Conservation (phyloP, 306 rosid genomes). For the Corylus americana region DNA sequence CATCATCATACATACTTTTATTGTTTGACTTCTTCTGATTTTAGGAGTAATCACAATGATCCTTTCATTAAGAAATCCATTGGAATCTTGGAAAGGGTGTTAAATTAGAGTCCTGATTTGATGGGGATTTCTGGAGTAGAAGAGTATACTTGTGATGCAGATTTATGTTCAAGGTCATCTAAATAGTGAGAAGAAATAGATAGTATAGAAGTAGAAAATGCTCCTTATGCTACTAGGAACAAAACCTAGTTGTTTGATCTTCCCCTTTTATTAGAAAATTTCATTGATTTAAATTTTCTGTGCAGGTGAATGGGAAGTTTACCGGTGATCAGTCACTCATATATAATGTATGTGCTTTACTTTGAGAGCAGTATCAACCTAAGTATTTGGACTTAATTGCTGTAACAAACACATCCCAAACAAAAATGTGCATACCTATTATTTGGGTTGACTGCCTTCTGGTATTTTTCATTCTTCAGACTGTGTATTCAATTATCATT, state of each 20-base stretch:
- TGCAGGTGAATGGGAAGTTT: constrained; percentile 92
- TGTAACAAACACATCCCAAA: no score
- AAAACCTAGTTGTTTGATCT: neutral
- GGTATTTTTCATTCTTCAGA: constrained; percentile 10
- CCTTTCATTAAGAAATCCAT: neutral
- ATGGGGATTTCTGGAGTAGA: neutral
- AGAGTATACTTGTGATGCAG: neutral
- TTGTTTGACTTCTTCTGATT: neutral
- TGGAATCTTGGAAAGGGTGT: neutral
- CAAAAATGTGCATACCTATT: neutral
- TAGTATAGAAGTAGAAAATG: neutral
- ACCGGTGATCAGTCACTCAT: constrained; percentile 70
- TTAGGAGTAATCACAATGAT: neutral
- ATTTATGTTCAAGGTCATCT: neutral
- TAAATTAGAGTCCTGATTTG: neutral
- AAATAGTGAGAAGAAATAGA: neutral
- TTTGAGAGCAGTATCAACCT: neutral
- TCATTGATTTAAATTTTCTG: constrained; percentile 24
- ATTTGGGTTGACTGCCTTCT: constrained; percentile 12
- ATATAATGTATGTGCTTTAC: constrained; percentile 60
- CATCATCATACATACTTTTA: neutral
- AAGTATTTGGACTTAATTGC: no score
- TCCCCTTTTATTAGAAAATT: neutral
- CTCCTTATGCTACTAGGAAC: constrained; percentile 2
- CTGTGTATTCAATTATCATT: constrained; percentile 18